These are phyloP conservation scores for Picea engelmannii DNA, from an alignment of 83 land plant genomes.

Conservation along the genomic window DNA sequence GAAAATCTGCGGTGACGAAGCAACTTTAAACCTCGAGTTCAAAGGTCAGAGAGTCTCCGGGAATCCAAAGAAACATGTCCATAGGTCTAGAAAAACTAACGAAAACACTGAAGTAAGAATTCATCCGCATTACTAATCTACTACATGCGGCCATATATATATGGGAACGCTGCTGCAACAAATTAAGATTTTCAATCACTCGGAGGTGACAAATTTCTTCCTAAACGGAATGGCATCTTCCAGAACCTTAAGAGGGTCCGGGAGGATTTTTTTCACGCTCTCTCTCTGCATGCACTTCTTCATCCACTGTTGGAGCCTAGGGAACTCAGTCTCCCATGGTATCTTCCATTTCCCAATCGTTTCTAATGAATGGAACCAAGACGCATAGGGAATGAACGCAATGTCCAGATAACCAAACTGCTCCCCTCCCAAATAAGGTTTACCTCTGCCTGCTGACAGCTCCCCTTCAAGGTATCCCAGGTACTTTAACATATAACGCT, in stretches of 20 bases:
- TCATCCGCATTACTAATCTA: too few species aligned
- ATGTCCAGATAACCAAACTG: slow-evolving; percentile 17
- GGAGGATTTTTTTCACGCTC: slow-evolving; percentile 14
- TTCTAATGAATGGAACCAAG: slow-evolving; percentile 16
- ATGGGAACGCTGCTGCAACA: too few species aligned
- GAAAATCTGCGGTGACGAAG: too few species aligned
- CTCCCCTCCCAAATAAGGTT: slow-evolving; percentile 17
- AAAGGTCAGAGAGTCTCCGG: too few species aligned
- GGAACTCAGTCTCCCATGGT: slow-evolving; percentile 10
- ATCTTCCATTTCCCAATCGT: slow-evolving; percentile 1
- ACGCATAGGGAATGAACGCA: background rate
- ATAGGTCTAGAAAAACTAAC: too few species aligned
- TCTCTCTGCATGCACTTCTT: slow-evolving; percentile 22
- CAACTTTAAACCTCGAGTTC: too few species aligned
- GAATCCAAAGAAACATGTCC: too few species aligned
- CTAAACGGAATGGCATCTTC: background rate
- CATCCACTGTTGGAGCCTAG: slow-evolving; percentile 10
- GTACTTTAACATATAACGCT: background rate
- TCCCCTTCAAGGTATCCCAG: slow-evolving; percentile 15
- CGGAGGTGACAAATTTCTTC: background rate
- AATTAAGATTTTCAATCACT: background rate
- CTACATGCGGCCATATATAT: too few species aligned
- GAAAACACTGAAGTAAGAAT: too few species aligned
- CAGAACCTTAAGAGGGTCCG: background rate
- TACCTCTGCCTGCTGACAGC: background rate